Conservation (phyloP, 2,329 filamentous ascomycete species). For the Seiridium cupressi region DNA sequence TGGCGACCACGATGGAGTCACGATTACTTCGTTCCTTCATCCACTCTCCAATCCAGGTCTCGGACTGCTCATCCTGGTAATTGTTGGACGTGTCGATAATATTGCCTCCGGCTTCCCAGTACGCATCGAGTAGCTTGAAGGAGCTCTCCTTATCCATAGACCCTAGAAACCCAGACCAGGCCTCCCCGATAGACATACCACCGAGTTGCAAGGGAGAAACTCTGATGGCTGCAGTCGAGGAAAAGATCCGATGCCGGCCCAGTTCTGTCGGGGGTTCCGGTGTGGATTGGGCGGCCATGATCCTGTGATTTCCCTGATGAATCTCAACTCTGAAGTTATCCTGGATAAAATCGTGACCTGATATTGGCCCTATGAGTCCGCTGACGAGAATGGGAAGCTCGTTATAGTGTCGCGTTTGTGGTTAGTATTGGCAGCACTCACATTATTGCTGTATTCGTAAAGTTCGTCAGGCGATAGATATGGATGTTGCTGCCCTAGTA, state of each 20-base stretch:
- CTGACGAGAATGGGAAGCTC: no score
- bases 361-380: no score
- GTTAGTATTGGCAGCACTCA: no score
- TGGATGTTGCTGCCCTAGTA: no score
- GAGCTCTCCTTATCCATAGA: conserved; percentile 41
- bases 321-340: not conserved
- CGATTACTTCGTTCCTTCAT: conserved; percentile 40
- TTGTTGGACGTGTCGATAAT: conserved; percentile 59
- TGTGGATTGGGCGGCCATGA: not conserved
- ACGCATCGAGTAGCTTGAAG: conserved; percentile 55
- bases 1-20: conserved; percentile 46
- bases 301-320: not conserved
- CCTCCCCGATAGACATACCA: conserved; percentile 9
- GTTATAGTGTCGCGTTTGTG: no score
- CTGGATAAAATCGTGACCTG: no score
- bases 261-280: conserved; percentile 21
- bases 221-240: conserved; percentile 39
- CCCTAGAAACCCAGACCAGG: conserved; percentile 5
- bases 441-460: no score
- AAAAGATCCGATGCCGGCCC: conserved; percentile 42
- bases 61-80: conserved; percentile 50
- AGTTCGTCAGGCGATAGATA: no score
- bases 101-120: conserved; percentile 54
- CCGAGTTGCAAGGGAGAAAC: conserved; percentile 32
- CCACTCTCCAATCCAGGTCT: conserved; percentile 52